Base-by-base conservation (phyloP, 176 grass and related monocot genomes). In the Miscanthus lutarioriparius region DNA sequence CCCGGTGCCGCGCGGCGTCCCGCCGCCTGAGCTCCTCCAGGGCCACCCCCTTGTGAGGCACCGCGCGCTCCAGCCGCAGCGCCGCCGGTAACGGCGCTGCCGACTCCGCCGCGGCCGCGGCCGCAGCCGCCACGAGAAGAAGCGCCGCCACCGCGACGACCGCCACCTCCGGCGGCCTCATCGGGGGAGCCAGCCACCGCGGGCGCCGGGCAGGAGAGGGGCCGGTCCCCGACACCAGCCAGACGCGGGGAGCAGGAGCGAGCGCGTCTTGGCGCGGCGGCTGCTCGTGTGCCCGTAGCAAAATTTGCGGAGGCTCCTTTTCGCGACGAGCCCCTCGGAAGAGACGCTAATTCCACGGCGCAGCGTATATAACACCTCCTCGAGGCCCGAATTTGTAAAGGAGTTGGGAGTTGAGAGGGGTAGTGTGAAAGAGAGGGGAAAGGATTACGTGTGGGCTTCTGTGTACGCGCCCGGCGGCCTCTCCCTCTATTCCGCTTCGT, bases 31-130 rank as follows among this genome's bases (percentile, higher is more conserved):
- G 96, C 22, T 90, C 89, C 78, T 95, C 93, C 72, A 95, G 58
- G 1, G 59, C 45, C 74, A 93, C 85, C 39, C 92, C 96, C 54
- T 32, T 76, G 37, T 61, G 80, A 28, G 96, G 93, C 67, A 98
- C 58, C 61, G 89, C 89, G 64, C 96, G 92, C 86, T 98, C 85
- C 84, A 95, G 83, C 80, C 30, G 87, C 87, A 98, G 75, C 53
- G 72, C 76, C 20, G 84, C 73, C 48, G 76, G 84, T 17, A 84
- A 23, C 69, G 45, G 51, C 67, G 17, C 87, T 20, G 61, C 80
- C 61, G n/a, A 86, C 44, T 62, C 76, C 6, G 26, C 56, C 33
- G 45, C 90, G 27, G 56, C 82, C 39, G 26, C 56, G 27, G 56
- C 85, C 39, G 26, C 56, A 19, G 6, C 82, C 0, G 33, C 64